These are phyloP conservation scores for Aspergillus bertholletiae DNA, from an alignment of 495 filamentous ascomycete genomes.

Conservation along the genomic window DNA sequence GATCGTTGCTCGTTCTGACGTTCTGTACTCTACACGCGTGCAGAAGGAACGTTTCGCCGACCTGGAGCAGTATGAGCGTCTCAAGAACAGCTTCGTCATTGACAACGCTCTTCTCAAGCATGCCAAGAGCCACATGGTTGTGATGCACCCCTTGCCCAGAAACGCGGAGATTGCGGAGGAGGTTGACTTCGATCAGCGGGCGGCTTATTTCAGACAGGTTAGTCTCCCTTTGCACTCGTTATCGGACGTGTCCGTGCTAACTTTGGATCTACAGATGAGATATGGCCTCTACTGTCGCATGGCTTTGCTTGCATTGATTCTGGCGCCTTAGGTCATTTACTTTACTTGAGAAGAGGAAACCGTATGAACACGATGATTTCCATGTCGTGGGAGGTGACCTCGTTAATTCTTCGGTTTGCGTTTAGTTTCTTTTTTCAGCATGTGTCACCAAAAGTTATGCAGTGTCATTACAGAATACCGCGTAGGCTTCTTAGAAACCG, in stretches of 20 bases:
- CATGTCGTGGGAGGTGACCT: conserved; percentile 10
- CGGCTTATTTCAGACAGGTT: conserved; percentile 99
- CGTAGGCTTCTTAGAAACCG: conserved; percentile 29
- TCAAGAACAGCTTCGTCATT: conserved; percentile 84
- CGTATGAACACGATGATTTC: conserved; percentile 4
- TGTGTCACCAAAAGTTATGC: conserved; percentile 34
- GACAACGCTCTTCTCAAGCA: conserved; percentile 87
- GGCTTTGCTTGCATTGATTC: conserved; percentile 89
- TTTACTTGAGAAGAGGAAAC: conserved; percentile 9
- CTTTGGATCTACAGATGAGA: conserved; percentile 68
- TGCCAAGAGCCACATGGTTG: conserved; percentile 85
- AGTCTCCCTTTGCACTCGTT: conserved; percentile 30
- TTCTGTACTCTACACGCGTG: conserved; percentile 93
- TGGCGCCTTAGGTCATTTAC: conserved; percentile 56
- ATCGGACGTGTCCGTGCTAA: not conserved
- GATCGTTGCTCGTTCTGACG: conserved; percentile 77
- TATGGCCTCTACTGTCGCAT: conserved; percentile 98
- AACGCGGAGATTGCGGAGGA: conserved; percentile 92
- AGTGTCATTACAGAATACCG: conserved; percentile 30
- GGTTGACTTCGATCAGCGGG: conserved; percentile 94
- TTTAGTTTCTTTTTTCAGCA: conserved; percentile 20
- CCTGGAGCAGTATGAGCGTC: conserved; percentile 71
- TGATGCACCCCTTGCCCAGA: conserved; percentile 92
- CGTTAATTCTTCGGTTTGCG: conserved; percentile 24
- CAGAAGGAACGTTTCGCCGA: conserved; percentile 92